Evolutionary conservation across 352 stramenopile species (phyloP), one percentile per base, ranked within the genome.

Genomic region (Halophytophthora polymorphica): DNA sequence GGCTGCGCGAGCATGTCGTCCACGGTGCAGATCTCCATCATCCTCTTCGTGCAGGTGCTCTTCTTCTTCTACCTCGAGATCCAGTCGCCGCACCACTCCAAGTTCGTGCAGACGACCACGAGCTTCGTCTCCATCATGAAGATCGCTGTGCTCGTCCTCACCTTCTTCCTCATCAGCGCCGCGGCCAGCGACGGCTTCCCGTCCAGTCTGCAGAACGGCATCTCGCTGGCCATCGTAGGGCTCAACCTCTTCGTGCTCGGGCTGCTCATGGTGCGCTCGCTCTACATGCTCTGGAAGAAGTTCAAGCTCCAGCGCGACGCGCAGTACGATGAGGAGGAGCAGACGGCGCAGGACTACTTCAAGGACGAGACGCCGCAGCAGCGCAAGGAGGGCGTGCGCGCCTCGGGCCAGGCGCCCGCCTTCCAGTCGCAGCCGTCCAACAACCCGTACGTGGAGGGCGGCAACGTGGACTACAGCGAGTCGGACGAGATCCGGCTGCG

Each of bases 41-140:
- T 87, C 53, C 66, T 89, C 18, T 71, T 35, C 7, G 38, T 74
- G 25, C 75, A 89, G 45, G 66, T 89, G 28, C 37, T 81, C 22
- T 89, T 87, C 56, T 87, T 89, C 54, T 83, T 89, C 48, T 86
- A 86, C 48, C 45, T 89, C 50, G 73, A 85, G 50, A 76, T 86
- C 37, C 64, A 83, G 53, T 82, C 73, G 18, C 78, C 78, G 31
- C 72, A 87, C 67, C 69, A 85, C 67, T 86, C 75, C 6, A 69
- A 69, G 47, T 89, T 89, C 34, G 71, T 86, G 35, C 78, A 89
- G 61, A 86, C 73, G 15, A 82, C 78, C 6, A 86, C 78, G 21
- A 82, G 71, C 49, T 85, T 89, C 44, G 76, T 89, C 37, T 83
- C 70, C 25, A 75, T 89, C 52, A 83, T 89, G 74, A 89, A 89